Evolutionary conservation across 2,329 filamentous ascomycete species (phyloP).

Genomic region (Onygenales sp.): DNA sequence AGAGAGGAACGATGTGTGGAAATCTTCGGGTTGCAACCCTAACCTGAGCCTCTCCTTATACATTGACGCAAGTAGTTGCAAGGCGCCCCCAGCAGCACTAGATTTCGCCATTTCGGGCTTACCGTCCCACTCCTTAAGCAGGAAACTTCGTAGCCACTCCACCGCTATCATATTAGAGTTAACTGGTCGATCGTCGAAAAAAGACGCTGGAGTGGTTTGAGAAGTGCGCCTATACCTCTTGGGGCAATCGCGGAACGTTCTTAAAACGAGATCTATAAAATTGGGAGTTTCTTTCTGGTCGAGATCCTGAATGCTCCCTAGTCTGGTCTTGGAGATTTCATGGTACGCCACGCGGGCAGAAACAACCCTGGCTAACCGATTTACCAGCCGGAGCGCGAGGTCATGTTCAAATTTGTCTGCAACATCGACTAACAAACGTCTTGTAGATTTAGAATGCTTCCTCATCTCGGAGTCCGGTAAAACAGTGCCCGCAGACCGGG

Average conservation of each 20-base stretch:
- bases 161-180: slow-evolving; percentile 26
- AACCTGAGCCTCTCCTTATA: slow-evolving; percentile 62
- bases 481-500: slow-evolving; percentile 31
- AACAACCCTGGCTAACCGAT: slow-evolving; percentile 40
- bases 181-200: slow-evolving; percentile 11
- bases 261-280: slow-evolving; percentile 27
- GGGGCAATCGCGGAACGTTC: slow-evolving; percentile 21
- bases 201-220: neutral
- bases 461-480: slow-evolving; percentile 28
- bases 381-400: slow-evolving; percentile 41
- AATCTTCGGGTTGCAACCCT: slow-evolving; percentile 58
- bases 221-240: neutral
- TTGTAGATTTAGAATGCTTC: slow-evolving; percentile 21
- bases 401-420: slow-evolving; percentile 43
- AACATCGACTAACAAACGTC: slow-evolving; percentile 22
- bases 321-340: slow-evolving; percentile 35
- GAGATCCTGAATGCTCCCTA: slow-evolving; percentile 18
- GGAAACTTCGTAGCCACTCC: slow-evolving; percentile 50
- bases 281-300: slow-evolving; percentile 20
- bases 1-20: slow-evolving; percentile 65
- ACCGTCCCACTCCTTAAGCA: slow-evolving; percentile 75
- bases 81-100: slow-evolving; percentile 64
- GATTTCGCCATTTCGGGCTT: slow-evolving; percentile 59
- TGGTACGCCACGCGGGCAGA: slow-evolving; percentile 40
- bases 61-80: slow-evolving; percentile 63